Conservation (phyloP, 139 green algal species). For the Tetraselmis striata region DNA sequence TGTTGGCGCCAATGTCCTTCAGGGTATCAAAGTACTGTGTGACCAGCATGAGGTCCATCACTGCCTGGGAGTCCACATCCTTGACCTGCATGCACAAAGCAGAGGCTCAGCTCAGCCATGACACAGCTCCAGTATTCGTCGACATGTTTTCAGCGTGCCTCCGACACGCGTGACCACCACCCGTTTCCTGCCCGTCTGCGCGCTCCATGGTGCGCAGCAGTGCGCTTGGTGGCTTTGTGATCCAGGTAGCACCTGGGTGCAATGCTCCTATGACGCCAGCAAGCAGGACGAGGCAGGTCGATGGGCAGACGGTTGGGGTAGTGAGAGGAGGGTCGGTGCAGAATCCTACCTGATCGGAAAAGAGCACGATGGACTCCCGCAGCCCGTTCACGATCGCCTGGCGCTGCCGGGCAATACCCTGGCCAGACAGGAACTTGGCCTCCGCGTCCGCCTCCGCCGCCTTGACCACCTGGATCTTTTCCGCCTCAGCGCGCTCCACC, state of each 20-base stretch:
- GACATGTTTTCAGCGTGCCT: no score
- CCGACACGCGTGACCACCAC: no score
- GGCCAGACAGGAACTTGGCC: constrained; percentile 81
- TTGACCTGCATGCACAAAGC: constrained; percentile 12
- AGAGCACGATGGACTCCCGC: constrained; percentile 75
- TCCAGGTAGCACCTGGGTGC: no score
- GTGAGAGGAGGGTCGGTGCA: no score
- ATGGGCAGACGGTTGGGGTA: no score
- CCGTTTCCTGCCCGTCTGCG: background rate
- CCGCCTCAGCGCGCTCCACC: constrained; percentile 66
- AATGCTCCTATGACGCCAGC: no score
- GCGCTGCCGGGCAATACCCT: constrained; percentile 52
- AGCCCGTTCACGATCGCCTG: constrained; percentile 88
- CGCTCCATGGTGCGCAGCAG: no score
- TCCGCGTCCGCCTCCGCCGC: constrained; percentile 90
- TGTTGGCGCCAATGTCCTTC: constrained; percentile 51
- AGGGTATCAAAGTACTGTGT: constrained; percentile 94
- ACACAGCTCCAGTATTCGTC: no score
- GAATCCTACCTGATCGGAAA: constrained; percentile 67
- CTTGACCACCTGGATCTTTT: constrained; percentile 83
- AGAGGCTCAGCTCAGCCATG: no score
- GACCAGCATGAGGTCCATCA: constrained; percentile 83
- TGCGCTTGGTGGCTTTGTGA: no score
- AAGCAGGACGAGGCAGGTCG: no score
- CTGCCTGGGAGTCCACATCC: constrained; percentile 21